A percentile compares a stretch with the other conserved stretches of the same genome.
Evolutionary conservation across 495 filamentous ascomycete genomes (phyloP).

Genomic region (Penicillium soppii): DNA sequence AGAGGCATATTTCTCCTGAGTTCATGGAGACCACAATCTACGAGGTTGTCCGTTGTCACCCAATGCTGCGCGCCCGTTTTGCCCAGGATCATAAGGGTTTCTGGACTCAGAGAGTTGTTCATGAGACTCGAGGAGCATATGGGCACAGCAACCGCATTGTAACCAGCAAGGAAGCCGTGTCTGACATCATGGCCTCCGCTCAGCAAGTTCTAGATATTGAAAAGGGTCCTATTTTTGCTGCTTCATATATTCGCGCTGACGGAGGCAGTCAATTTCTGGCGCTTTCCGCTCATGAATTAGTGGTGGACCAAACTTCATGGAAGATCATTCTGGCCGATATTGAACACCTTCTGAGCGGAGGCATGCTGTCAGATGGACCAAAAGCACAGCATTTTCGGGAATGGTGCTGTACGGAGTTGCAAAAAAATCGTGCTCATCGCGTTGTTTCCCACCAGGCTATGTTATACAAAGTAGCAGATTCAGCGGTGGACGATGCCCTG

Average conservation of each 20-base stretch:
- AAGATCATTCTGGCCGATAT: slow-evolving; percentile 13
- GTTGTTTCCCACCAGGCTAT: too few relatives aligned
- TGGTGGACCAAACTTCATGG: slow-evolving; percentile 56
- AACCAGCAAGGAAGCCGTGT: background rate
- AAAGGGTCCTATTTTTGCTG: background rate
- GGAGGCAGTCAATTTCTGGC: slow-evolving; percentile 41
- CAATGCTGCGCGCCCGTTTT: background rate
- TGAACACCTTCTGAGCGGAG: too few relatives aligned
- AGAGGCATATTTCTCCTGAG: background rate
- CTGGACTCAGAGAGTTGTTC: background rate
- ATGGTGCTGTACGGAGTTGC: too few relatives aligned
- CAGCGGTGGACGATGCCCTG: too few relatives aligned
- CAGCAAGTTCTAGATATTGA: background rate
- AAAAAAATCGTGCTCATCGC: too few relatives aligned
- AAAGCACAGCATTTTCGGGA: too few relatives aligned
- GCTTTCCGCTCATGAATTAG: slow-evolving; percentile 52
- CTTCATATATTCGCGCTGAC: slow-evolving; percentile 38
- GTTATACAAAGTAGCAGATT: too few relatives aligned
- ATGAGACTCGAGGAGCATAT: background rate
- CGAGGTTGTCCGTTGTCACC: background rate
- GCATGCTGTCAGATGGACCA: too few relatives aligned
- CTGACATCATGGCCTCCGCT: background rate
- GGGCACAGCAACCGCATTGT: background rate
- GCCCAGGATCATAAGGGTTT: background rate
- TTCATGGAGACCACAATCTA: background rate